Percentiles rank a stretch among this genome's conserved stretches.
Evolutionary conservation across 75 land plant species (phyloP).

Genomic region (Pinus tabuliformis): DNA sequence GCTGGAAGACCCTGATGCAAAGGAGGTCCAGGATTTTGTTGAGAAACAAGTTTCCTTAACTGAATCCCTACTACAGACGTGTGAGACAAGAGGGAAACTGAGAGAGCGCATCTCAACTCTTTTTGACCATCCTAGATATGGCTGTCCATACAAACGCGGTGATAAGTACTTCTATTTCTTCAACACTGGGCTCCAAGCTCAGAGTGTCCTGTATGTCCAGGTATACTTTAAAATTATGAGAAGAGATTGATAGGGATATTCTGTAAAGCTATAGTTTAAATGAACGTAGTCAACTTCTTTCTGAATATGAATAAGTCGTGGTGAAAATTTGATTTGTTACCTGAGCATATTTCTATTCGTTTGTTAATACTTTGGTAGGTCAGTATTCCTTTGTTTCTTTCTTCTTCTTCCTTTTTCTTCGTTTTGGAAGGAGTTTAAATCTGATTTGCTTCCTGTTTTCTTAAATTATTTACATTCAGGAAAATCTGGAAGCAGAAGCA

Average conservation of each 20-base stretch:
- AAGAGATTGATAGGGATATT: neutral
- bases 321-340: neutral
- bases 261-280: neutral
- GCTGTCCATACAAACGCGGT: constrained; percentile 72
- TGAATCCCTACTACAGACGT: constrained; percentile 52
- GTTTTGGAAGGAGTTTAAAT: neutral
- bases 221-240: constrained; percentile 22
- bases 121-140: constrained; percentile 75
- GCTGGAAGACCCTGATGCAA: constrained; percentile 92
- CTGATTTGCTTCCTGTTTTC: neutral
- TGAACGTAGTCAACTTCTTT: neutral
- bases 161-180: constrained; percentile 81
- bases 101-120: constrained; percentile 50
- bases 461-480: constrained; percentile 39
- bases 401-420: neutral
- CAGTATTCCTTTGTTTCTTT: neutral
- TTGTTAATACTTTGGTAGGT: neutral
- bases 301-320: neutral
- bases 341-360: neutral
- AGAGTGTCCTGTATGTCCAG: constrained; percentile 87
- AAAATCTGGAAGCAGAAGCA: constrained; percentile 65
- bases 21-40: constrained; percentile 82
- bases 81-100: constrained; percentile 65
- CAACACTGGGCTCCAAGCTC: constrained; percentile 91
- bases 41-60: constrained; percentile 67